Evolutionary conservation across 2,329 filamentous ascomycete species (phyloP).

Genomic region (Alternaria arbusti): DNA sequence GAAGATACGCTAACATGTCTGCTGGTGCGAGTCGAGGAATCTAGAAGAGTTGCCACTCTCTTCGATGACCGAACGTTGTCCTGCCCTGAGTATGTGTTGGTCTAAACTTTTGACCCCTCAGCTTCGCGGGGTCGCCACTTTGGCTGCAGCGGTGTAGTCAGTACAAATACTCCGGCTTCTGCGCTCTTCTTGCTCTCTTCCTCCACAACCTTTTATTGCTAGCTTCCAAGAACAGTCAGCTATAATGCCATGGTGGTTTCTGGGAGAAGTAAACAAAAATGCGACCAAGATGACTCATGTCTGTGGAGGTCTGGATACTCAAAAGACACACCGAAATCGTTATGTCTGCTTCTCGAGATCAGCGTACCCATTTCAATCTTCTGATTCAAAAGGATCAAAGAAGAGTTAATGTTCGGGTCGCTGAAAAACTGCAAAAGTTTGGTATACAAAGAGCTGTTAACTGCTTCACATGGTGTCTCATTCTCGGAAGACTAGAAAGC

Average conservation of each 20-base stretch:
- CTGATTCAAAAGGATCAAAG: accelerated
- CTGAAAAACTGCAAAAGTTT: neutral
- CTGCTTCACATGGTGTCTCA: neutral
- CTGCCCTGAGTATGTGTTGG: accelerated
- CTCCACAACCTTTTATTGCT: neutral
- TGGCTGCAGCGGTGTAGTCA: neutral
- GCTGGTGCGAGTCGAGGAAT: neutral
- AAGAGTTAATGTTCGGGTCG: neutral
- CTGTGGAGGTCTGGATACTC: neutral
- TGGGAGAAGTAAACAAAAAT: neutral
- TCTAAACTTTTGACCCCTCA: accelerated
- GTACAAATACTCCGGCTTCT: neutral
- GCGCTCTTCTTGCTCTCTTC: neutral
- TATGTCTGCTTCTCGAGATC: neutral
- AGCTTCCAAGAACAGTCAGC: neutral
- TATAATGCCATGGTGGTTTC: neutral
- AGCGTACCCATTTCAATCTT: neutral
- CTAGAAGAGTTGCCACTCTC: accelerated
- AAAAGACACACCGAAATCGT: too few relatives aligned
- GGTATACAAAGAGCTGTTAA: neutral
- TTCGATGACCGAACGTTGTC: neutral
- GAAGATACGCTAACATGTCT: too few relatives aligned
- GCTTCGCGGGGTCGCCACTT: neutral
- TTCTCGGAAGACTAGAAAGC: neutral
- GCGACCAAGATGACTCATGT: neutral